Conservation (phyloP, 202 grass and related monocot species). For the Saccharum hybrid region DNA sequence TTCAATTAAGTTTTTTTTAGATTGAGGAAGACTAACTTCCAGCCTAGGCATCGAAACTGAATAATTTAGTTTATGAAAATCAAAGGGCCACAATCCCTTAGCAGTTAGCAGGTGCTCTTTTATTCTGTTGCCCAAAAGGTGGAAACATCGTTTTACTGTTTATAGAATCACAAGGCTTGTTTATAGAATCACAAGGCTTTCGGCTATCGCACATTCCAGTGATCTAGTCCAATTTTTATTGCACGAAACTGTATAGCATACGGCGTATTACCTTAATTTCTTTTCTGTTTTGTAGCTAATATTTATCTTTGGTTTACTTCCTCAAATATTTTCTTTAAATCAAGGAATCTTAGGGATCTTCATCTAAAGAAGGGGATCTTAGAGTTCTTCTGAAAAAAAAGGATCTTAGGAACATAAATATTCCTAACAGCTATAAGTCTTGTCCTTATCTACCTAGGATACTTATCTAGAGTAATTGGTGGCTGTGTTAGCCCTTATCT, state of each 20-base stretch:
- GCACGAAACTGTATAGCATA: neutral
- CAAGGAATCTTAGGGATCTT: neutral
- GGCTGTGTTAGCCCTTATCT: no score
- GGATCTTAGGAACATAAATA: constrained; percentile 16
- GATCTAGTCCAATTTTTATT: neutral
- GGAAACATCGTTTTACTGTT: neutral
- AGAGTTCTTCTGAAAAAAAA: neutral
- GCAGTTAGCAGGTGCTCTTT: neutral
- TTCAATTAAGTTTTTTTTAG: neutral
- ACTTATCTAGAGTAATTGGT: no score
- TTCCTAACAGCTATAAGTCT: no score
- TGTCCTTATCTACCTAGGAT: no score
- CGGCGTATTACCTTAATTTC: neutral
- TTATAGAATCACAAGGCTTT: neutral
- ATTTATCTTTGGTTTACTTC: constrained; percentile 31
- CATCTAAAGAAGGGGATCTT: neutral
- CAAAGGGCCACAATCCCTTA: neutral
- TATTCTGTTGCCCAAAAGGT: neutral
- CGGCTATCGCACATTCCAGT: neutral
- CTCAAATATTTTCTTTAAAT: constrained; percentile 26
- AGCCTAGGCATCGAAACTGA: neutral
- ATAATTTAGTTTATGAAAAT: neutral
- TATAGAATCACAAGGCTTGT: neutral
- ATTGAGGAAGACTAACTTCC: neutral
- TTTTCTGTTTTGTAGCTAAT: neutral